Evolutionary conservation across 305 asterid genomes (phyloP).

Genomic region (Solanum hybrid): DNA sequence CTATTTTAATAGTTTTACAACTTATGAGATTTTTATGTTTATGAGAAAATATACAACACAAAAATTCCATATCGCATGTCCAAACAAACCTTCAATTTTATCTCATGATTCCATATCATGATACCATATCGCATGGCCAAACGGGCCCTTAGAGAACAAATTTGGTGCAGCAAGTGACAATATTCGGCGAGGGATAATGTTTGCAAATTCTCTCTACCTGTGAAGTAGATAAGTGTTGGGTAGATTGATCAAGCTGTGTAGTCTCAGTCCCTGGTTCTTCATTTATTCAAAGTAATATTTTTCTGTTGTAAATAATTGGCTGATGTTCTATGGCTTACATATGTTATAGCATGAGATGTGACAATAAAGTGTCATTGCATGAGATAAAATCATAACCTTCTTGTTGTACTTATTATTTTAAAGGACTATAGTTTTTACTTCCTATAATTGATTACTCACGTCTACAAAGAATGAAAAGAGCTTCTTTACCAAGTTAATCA

Average conservation of each 20-base stretch:
- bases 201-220: conserved; percentile 87
- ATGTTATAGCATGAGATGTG: background rate
- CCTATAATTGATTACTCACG: background rate
- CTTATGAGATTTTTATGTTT: too few species aligned
- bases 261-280: background rate
- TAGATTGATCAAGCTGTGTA: background rate
- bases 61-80: too few species aligned
- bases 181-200: conserved; percentile 89
- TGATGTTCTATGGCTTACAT: background rate
- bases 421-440: background rate
- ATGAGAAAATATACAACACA: too few species aligned
- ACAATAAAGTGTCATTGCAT: background rate
- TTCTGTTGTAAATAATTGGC: background rate
- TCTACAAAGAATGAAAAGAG: background rate
- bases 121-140: too few species aligned
- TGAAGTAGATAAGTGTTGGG: conserved; percentile 4
- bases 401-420: background rate
- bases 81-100: too few species aligned
- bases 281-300: background rate
- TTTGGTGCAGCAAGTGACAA: conserved; percentile 71
- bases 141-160: conserved; percentile 77
- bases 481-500: background rate
- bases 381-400: background rate
- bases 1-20: too few species aligned
- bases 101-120: too few species aligned